Evolutionary conservation across 768 basidiomycete genomes (phyloP).

Genomic region (Cubamyces lactineus): DNA sequence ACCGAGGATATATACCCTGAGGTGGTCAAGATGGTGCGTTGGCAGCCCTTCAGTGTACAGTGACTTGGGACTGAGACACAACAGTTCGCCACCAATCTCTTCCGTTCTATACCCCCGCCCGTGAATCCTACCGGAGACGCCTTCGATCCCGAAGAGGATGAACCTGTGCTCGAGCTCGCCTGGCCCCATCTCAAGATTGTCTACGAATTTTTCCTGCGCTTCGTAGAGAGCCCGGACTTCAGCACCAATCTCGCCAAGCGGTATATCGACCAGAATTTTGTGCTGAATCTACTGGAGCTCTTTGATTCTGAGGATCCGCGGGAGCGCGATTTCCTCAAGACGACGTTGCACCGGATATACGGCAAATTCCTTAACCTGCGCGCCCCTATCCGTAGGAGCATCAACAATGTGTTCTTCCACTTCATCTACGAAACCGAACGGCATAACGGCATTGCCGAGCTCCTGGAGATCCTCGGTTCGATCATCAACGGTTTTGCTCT

Average conservation of each 20-base stretch:
- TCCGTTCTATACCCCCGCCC: conserved; percentile 99
- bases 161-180: conserved; percentile 96
- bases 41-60: conserved; percentile 3
- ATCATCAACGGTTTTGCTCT: conserved; percentile 99
- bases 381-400: conserved; percentile 97
- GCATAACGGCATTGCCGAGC: conserved; percentile 98
- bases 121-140: conserved; percentile 98
- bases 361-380: conserved; percentile 99
- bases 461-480: conserved; percentile 96
- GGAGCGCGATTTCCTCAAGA: conserved; percentile 99
- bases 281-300: conserved; percentile 93
- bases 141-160: conserved; percentile 99
- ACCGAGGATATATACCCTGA: conserved; percentile 98
- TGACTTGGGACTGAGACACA: conserved; percentile 12
- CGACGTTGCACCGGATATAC: conserved; percentile 97
- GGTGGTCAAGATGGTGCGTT: conserved; percentile 93
- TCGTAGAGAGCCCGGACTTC: conserved; percentile 97
- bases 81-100: conserved; percentile 97
- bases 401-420: conserved; percentile 99
- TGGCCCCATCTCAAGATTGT: conserved; percentile 99
- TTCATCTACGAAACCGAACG: conserved; percentile 99
- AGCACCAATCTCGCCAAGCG: conserved; percentile 98
- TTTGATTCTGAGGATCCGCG: conserved; percentile 99
- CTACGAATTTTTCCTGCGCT: conserved; percentile 99
- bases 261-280: conserved; percentile 95